Base-by-base conservation (phyloP, 805 yeast species). In the Candida schatavii region DNA sequence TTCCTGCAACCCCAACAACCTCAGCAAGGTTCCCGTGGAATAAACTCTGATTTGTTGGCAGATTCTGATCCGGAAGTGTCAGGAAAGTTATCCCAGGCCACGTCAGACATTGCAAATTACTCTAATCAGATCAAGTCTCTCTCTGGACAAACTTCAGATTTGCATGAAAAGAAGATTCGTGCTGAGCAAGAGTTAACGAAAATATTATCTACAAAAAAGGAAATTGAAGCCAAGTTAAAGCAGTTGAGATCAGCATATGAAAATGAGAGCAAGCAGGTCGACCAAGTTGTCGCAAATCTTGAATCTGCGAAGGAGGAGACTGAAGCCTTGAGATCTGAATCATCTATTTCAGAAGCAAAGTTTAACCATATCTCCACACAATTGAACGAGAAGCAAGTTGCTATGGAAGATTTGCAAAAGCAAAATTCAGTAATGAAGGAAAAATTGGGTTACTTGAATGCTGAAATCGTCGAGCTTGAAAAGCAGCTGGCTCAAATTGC, bases 111-210 rank as follows among this genome's bases (percentile, higher is more conserved):
- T 59, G 96, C 95, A 13, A 88, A 90, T 51, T 72, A 86, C 32
- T 85, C 95, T 0, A 87, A 83, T 52, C 96, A 90, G 66, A 83
- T 88, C 48, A 80, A 80, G 48, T 85, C 96, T 0, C 68, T 91
- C 48, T 77, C 89, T 1, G 64, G 74, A 18, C 96, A 89, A 61
- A 86, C 95, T 1, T 70, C 85, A 0, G 75, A 73, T 13, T 72
- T 85, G 23, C 82, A 82, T 45, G 84, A 78, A 18, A 85, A 85
- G 62, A 82, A 88, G 47, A 68, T 77, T 15, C 76, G 81, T 46
- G 88, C 96, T 1, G 88, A 83, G 55, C 80, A 77, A 43, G 97
- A 91, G 55, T 72, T 90, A 41, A 70, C 80, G n/a, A 75, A 78
- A 43, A 80, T 87, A 45, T 75, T 80, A 51, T 70, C 73, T 22